Evolutionary conservation across 495 filamentous ascomycete genomes (phyloP), one percentile per base, ranked within the genome.

Genomic region (Penicillium soppii): DNA sequence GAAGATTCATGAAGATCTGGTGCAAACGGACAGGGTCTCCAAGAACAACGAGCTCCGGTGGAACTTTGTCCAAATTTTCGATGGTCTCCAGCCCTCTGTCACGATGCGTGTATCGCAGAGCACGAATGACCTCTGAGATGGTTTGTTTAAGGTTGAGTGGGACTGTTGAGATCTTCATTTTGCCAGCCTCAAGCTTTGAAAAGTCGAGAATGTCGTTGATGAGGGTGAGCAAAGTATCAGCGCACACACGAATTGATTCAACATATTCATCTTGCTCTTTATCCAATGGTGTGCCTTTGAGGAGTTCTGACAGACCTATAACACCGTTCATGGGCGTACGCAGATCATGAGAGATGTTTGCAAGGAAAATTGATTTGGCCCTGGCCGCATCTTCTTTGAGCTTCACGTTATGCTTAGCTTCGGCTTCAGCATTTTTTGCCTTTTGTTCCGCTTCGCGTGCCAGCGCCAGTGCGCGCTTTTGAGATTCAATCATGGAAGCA

Each of bases 131-230:
- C 61, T 95, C 91, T 6, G 82, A 82, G 47, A 95, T 89, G 51
- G 92, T 95, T 66, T 91, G 89, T 56, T 84, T 86, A 0, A 94
- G 78, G 48, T 88, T 92, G 56, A 95, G 80, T 2, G 90, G 89
- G 42, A 92, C 90, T 9, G 87, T 86, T 47, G 89, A 92, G 7
- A 95, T 85, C 66, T 90, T 90, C 89, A 96, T 94, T 73, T 95
- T 96, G 59, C 92, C 91, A 13, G 91, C 91, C 66, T 96, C 91
- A 62, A 96, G 83, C 62, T 94, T 91, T 25, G 90, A 94, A 63
- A 94, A 96, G 66, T 96, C 91, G 1, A 96, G 75, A 19, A 96
- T 92, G 57, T 96, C 91, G 62, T 96, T 96, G 75, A 96, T 96
- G 47, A 96, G 86, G 1, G 88, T 91, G n/a, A 96, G 78, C 7